Evolutionary conservation across 257 asterid species (phyloP).

Genomic region (Solanum rostratum): DNA sequence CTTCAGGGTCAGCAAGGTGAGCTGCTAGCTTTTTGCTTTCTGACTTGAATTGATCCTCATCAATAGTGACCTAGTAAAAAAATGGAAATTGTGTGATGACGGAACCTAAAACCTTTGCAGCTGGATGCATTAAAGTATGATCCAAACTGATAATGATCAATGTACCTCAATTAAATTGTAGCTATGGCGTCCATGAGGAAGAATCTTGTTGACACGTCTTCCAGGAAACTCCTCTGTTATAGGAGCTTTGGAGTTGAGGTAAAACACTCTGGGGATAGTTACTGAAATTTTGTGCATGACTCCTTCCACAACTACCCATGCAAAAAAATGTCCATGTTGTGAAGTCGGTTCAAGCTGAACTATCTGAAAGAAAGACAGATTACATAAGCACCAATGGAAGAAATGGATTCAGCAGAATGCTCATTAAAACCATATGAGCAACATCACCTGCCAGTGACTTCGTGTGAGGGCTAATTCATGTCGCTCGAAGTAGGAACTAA

Average conservation of each 20-base stretch:
- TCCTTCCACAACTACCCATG: conserved; percentile 95
- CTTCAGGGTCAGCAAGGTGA: conserved; percentile 98
- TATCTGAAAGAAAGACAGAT: conserved; percentile 35
- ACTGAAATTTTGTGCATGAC: conserved; percentile 73
- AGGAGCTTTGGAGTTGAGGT: conserved; percentile 93
- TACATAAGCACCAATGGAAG: conserved; percentile 9
- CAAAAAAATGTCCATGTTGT: conserved; percentile 68
- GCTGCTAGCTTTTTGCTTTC: conserved; percentile 87
- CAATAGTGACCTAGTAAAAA: conserved; percentile 54
- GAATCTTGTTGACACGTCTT: conserved; percentile 77
- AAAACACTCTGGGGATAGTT: conserved; percentile 69
- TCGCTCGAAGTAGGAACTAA: conserved; percentile 71
- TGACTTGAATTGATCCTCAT: conserved; percentile 77
- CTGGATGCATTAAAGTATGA: background rate
- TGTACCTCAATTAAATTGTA: conserved; percentile 79
- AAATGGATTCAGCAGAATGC: background rate
- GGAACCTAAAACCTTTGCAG: background rate
- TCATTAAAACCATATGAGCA: conserved; percentile 1
- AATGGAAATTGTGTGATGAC: background rate
- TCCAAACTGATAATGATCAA: background rate
- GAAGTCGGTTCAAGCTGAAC: conserved; percentile 71
- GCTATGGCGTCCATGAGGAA: conserved; percentile 89
- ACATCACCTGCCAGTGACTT: conserved; percentile 90
- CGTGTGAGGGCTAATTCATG: conserved; percentile 71
- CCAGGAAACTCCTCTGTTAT: conserved; percentile 95